These are phyloP conservation scores for Phytophthora pini DNA, from an alignment of 352 stramenopile genomes.

Conservation along the genomic window DNA sequence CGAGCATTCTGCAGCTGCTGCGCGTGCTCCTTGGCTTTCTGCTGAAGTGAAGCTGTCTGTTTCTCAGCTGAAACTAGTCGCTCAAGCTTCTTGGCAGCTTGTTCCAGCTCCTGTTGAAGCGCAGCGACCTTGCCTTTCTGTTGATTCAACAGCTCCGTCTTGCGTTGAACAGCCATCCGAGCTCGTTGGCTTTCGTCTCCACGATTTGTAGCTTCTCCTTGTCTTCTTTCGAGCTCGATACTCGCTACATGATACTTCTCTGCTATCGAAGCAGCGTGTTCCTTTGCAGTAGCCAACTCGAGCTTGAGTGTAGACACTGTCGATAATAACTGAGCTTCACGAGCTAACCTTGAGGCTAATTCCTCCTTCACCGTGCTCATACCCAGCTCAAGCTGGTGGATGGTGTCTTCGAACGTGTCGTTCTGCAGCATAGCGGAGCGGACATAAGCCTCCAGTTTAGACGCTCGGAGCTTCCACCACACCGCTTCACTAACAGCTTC, in stretches of 20 bases:
- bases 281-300: conserved; percentile 40
- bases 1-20: conserved; percentile 45
- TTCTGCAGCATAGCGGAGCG: conserved; percentile 43
- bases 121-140: conserved; percentile 44
- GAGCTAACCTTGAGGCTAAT: conserved; percentile 39
- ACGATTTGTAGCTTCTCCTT: conserved; percentile 25
- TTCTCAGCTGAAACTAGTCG: conserved; percentile 38
- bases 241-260: conserved; percentile 41
- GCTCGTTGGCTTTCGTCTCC: conserved; percentile 41
- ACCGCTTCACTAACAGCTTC: conserved; percentile 6
- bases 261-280: conserved; percentile 37
- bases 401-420: conserved; percentile 57
- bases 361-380: conserved; percentile 46
- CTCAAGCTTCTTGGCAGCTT: conserved; percentile 26
- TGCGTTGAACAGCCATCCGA: conserved; percentile 51
- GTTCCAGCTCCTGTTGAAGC: conserved; percentile 41
- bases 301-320: conserved; percentile 37
- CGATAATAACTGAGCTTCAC: conserved; percentile 29
- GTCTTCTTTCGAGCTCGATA: conserved; percentile 38
- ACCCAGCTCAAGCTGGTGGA: conserved; percentile 46
- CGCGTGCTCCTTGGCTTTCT: conserved; percentile 52
- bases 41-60: conserved; percentile 27
- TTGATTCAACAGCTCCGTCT: conserved; percentile 51
- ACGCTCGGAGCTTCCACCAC: conserved; percentile 40
- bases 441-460: conserved; percentile 50